Evolutionary conservation across 2,329 filamentous ascomycete genomes (phyloP).

Genomic region (Salinomyces thailandicus): DNA sequence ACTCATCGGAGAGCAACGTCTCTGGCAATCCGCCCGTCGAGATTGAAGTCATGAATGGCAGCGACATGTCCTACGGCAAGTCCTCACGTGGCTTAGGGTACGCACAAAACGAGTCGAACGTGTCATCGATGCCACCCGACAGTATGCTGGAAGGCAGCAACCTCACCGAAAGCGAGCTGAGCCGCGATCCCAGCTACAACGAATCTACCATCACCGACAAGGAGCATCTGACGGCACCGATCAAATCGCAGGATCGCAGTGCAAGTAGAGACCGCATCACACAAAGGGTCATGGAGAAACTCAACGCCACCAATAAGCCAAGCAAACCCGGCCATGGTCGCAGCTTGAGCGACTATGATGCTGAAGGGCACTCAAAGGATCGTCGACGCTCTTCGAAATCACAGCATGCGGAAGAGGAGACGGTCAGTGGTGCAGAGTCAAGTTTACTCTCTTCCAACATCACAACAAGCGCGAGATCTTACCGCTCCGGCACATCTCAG

Average conservation of each 20-base stretch:
- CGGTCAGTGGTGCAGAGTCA: conserved; percentile 46
- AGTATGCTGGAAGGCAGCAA: conserved; percentile 52
- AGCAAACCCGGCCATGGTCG: conserved; percentile 18
- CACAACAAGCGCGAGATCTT: conserved; percentile 46
- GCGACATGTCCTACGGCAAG: conserved; percentile 52
- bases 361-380: conserved; percentile 22
- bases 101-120: conserved; percentile 63
- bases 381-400: conserved; percentile 34
- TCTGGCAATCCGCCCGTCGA: conserved; percentile 63
- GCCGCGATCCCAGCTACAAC: conserved; percentile 34
- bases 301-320: conserved; percentile 39
- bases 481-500: conserved; percentile 47
- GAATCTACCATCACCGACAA: conserved; percentile 27
- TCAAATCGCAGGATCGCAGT: conserved; percentile 50
- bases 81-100: conserved; percentile 51
- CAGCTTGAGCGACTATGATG: conserved; percentile 24
- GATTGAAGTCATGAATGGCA: conserved; percentile 67
- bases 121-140: conserved; percentile 71
- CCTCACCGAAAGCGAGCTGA: conserved; percentile 38
- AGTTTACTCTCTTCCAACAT: conserved; percentile 51
- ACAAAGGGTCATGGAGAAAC: conserved; percentile 59
- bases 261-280: conserved; percentile 56
- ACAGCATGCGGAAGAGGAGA: conserved; percentile 43
- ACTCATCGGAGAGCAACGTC: conserved; percentile 72
- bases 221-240: conserved; percentile 45